phyloP scores from a whole-genome alignment of 1,139 yeast species.

The Arxiozyma slooffiae region DNA sequence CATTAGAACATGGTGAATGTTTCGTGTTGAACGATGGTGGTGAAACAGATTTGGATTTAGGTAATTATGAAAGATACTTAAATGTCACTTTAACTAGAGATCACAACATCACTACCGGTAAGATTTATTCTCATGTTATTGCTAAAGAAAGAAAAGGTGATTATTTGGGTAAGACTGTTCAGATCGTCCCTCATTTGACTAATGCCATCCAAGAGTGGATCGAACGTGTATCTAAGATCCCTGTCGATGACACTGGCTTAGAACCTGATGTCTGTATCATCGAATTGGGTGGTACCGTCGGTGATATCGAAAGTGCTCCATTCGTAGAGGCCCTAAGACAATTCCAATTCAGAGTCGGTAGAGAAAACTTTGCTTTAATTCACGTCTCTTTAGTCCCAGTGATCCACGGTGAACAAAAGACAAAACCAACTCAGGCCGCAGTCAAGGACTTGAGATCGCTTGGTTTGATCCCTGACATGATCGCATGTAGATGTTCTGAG shows the following conservation, averaged over 20 bases:
- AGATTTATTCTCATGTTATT: constrained; percentile 87
- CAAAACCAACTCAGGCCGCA: constrained; percentile 99
- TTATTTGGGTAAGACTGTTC: constrained; percentile 97
- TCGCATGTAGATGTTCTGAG: constrained; percentile 93
- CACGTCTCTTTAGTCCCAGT: constrained; percentile 97
- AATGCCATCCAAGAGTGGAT: constrained; percentile 98
- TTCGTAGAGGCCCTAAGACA: constrained; percentile 98
- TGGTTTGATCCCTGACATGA: constrained; percentile 92
- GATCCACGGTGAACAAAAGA: constrained; percentile 96
- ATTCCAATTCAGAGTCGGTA: constrained; percentile 94
- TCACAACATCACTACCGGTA: constrained; percentile 97
- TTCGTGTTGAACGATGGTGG: constrained; percentile 98
- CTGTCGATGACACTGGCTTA: constrained; percentile 85
- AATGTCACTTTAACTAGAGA: constrained; percentile 86
- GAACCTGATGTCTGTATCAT: constrained; percentile 91
- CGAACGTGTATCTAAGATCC: constrained; percentile 80
- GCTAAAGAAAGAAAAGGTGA: constrained; percentile 95
- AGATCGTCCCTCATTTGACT: constrained; percentile 96
- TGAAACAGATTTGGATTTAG: constrained; percentile 94
- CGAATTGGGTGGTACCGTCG: constrained; percentile 98
- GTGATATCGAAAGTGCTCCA: constrained; percentile 98
- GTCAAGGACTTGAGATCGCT: constrained; percentile 90
- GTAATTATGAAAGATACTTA: constrained; percentile 93
- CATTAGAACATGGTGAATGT: constrained; percentile 97
- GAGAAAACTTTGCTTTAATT: constrained; percentile 85